Evolutionary conservation across 2,329 filamentous ascomycete species (phyloP).

Genomic region (Laburnicola sp.): DNA sequence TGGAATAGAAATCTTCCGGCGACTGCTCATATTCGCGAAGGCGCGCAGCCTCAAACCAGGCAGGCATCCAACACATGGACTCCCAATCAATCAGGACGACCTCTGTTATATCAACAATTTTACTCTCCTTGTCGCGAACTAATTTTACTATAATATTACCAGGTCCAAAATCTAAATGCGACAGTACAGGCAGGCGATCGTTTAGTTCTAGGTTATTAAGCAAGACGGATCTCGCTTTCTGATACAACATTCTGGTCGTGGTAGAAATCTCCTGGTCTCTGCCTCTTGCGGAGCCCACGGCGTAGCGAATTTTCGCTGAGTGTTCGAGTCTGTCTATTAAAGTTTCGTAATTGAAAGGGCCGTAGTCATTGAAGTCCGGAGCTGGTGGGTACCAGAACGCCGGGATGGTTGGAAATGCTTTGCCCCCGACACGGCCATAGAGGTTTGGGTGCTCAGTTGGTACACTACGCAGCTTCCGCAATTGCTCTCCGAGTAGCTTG

Average conservation of each 20-base stretch:
- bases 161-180: background rate
- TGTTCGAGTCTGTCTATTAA: background rate
- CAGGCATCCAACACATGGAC: background rate
- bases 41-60: background rate
- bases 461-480: constrained; percentile 1
- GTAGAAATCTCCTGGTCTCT: background rate
- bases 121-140: background rate
- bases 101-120: background rate
- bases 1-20: too few species aligned
- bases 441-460: background rate
- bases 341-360: constrained; percentile 1
- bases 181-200: background rate
- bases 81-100: background rate
- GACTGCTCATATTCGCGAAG: constrained; percentile 23
- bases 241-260: background rate
- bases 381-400: background rate
- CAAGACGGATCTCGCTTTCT: background rate
- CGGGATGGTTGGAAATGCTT: background rate
- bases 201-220: background rate
- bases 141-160: background rate
- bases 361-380: background rate
- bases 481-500: background rate
- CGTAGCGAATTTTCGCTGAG: background rate
- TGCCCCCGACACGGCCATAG: constrained; percentile 1
- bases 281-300: background rate